Conservation (phyloP, 2,329 filamentous ascomycete species). For the Fusarium sp. region DNA sequence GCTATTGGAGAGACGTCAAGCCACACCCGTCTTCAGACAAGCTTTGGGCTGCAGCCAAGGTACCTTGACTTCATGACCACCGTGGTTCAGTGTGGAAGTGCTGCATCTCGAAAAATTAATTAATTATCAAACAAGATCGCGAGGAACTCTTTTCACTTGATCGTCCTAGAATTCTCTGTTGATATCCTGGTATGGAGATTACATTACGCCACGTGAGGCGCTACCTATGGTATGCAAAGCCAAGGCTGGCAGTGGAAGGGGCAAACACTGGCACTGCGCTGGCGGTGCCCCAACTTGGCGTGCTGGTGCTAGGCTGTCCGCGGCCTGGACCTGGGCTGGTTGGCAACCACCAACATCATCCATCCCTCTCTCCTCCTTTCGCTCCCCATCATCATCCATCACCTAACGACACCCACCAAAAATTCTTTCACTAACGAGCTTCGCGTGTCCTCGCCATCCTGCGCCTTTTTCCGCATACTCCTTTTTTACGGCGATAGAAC, state of each 20-base stretch:
- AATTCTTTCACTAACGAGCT: slow-evolving; percentile 31
- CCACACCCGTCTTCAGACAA: slow-evolving; percentile 22
- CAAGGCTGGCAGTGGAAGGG: slow-evolving; percentile 22
- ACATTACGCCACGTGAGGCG: slow-evolving; percentile 33
- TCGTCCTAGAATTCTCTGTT: neutral
- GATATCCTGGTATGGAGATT: neutral
- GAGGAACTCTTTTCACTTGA: neutral
- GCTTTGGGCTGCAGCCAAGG: slow-evolving; percentile 5
- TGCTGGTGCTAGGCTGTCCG: neutral
- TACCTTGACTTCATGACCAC: slow-evolving; percentile 13
- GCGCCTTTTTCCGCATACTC: neutral
- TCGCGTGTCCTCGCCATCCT: slow-evolving; percentile 5
- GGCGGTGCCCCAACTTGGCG: slow-evolving; percentile 1
- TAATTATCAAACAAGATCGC: neutral
- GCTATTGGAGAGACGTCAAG: neutral
- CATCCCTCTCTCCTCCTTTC: slow-evolving; percentile 33
- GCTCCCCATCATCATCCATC: slow-evolving; percentile 36
- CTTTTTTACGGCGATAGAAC: slow-evolving; percentile 20
- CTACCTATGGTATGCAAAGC: slow-evolving; percentile 26
- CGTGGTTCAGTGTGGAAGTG: neutral
- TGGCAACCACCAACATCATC: slow-evolving; percentile 33
- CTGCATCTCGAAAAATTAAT: neutral
- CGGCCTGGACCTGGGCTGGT: neutral
- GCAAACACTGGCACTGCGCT: slow-evolving; percentile 14
- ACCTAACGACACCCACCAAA: slow-evolving; percentile 37